phyloP scores from a whole-genome alignment of 192 early-diverging fungal species.

The Funneliformis mosseae region DNA sequence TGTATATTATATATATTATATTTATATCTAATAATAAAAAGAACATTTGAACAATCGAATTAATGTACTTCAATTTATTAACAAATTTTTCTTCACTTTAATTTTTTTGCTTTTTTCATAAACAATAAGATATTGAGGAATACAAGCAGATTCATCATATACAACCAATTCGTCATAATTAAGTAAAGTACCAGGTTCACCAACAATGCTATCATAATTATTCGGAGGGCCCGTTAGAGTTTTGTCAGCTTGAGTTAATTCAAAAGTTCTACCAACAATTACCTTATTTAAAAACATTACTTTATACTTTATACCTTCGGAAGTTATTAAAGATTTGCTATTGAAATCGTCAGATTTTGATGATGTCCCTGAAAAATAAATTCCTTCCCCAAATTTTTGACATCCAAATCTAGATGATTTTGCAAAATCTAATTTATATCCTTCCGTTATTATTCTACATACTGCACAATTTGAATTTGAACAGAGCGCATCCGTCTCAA shows the following conservation, averaged over 20 bases:
- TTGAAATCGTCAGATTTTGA: conserved; percentile 36
- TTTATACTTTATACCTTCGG: conserved; percentile 20
- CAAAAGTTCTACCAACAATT: conserved; percentile 25
- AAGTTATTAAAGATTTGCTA: not conserved
- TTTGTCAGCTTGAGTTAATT: not conserved
- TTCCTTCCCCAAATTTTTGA: conserved; percentile 30
- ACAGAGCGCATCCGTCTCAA: conserved; percentile 2
- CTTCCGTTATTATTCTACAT: conserved; percentile 26
- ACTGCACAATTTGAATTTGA: not conserved
- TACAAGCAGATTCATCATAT: conserved; percentile 31
- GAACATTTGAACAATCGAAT: no score
- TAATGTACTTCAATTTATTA: no score
- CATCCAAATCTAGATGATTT: not conserved
- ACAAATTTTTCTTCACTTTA: no score
- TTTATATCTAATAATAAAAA: no score
- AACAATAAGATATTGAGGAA: conserved; percentile 29
- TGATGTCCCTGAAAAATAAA: conserved; percentile 34
- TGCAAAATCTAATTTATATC: conserved; percentile 7
- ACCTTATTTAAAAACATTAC: conserved; percentile 34
- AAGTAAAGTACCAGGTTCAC: conserved; percentile 13
- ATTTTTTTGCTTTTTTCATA: conserved; percentile 6
- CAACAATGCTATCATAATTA: conserved; percentile 32
- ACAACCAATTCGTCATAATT: conserved; percentile 36
- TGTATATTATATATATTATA: no score
- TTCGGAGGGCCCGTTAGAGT: not conserved